Base-by-base conservation (phyloP, 2,329 filamentous ascomycete species). In the Diplodia corticola region DNA sequence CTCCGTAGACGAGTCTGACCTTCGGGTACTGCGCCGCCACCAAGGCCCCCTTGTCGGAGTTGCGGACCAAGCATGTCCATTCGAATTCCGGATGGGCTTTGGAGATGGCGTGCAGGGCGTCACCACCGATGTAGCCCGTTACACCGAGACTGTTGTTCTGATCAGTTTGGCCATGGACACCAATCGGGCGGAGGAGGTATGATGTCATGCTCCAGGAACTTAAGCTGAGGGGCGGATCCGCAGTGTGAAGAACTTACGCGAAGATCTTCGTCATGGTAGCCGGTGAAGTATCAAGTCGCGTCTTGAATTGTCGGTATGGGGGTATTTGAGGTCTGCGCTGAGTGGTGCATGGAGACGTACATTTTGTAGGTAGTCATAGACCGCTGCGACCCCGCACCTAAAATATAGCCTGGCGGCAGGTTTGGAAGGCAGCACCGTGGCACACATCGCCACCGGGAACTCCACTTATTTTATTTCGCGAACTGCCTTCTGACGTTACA, bases 1-100 rank as follows among this genome's bases (percentile, higher is more conserved):
- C 78, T 28, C 85, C 85, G 65, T 85, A 81, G 1, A 86, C 82
- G n/a, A 86, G 76, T 15, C 77, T 77, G 60, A 84, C 74, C 5
- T 78, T 80, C 3, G 84, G 77, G 67, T 82, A 86, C 40, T 77
- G 73, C 15, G 77, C 73, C 3, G 80, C 79, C 13, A 85, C 75
- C 63, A 74, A 75, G 15, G 80, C 80, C 33, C 80, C 83, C 71
- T 81, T 82, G 68, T 82, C 81, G 53, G 77, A 79, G 70, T 82
- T 81, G 24, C 83, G 79, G 1, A 84, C 82, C 3, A 85, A 74
- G n/a, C 77, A 79, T 3, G 81, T 82, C 67, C 82, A 80, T 40
- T 81, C 77, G 53, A 81, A 82, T 35, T 85, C 81, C 3, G 82
- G 82, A 64, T 83, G 80, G 9, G 79, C 75, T 54, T 79, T 74